phyloP scores from a whole-genome alignment of 768 basidiomycete species.

The Suillus clintonianus region DNA sequence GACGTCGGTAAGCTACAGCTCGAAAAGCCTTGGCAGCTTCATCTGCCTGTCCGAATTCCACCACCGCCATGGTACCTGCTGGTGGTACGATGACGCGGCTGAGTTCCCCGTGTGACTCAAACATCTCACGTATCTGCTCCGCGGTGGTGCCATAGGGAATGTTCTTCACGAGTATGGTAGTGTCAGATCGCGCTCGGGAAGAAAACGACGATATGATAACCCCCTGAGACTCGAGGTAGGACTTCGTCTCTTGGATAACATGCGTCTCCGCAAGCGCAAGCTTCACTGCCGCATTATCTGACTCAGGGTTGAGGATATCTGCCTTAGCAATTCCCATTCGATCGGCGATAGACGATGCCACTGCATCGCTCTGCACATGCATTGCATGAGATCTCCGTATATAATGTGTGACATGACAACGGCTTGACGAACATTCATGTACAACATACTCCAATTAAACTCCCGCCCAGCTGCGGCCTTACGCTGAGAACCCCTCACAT shows the following conservation, averaged over 20 bases:
- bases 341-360: constrained; percentile 85
- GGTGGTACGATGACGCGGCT: constrained; percentile 81
- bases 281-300: constrained; percentile 84
- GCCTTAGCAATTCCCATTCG: constrained; percentile 87
- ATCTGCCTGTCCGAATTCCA: constrained; percentile 75
- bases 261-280: constrained; percentile 97
- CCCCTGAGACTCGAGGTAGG: constrained; percentile 80
- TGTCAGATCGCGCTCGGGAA: constrained; percentile 62
- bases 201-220: constrained; percentile 63
- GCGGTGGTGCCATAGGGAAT: constrained; percentile 88
- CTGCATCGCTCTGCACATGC: constrained; percentile 79
- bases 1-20: constrained; percentile 80
- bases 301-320: constrained; percentile 84
- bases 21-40: constrained; percentile 79
- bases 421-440: constrained; percentile 86
- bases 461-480: constrained; percentile 73
- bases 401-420: constrained; percentile 17
- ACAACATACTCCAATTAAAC: constrained; percentile 92
- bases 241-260: constrained; percentile 92
- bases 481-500: constrained; percentile 56
- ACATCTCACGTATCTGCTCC: constrained; percentile 76
- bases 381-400: constrained; percentile 21
- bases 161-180: constrained; percentile 91
- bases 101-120: constrained; percentile 73
- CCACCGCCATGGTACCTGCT: constrained; percentile 89